A percentile compares a stretch with the other conserved stretches of the same genome.
These are phyloP conservation scores for Aspergillus felis DNA, from an alignment of 2,329 filamentous ascomycete species.

Conservation along the genomic window DNA sequence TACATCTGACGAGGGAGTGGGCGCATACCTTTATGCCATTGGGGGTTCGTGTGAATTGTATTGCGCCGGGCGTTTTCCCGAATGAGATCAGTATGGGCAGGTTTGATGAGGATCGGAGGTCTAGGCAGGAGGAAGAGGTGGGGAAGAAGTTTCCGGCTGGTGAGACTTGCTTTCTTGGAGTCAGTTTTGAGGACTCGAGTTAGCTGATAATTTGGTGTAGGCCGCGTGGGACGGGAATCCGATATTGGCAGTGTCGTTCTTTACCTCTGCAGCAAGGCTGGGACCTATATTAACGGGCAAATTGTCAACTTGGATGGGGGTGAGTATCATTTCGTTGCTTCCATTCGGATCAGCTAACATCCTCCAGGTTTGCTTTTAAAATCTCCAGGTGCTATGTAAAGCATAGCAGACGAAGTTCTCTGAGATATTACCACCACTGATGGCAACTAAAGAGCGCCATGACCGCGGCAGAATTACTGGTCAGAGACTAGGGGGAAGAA, in stretches of 20 bases:
- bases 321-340: constrained; percentile 1
- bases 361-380: constrained; percentile 6
- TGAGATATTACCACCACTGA: not conserved
- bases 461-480: not conserved
- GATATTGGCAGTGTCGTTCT: constrained; percentile 58
- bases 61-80: constrained; percentile 56
- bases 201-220: constrained; percentile 6
- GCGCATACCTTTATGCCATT: constrained; percentile 52
- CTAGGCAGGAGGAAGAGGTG: constrained; percentile 50
- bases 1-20: constrained; percentile 55
- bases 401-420: not conserved
- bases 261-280: constrained; percentile 42
- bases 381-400: constrained; percentile 2
- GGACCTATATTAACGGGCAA: constrained; percentile 50
- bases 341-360: not conserved
- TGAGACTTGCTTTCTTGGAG: constrained; percentile 18
- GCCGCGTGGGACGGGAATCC: constrained; percentile 51
- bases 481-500: not conserved
- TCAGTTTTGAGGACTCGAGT: not conserved
- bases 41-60: constrained; percentile 55
- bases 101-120: constrained; percentile 53
- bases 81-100: constrained; percentile 55
- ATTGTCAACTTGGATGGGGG: constrained; percentile 33
- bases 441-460: not conserved
- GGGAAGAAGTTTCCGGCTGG: constrained; percentile 47